Evolutionary conservation across 192 early-diverging fungal genomes (phyloP), one percentile per base, ranked within the genome.

Genomic region (Funneliformis geosporum): DNA sequence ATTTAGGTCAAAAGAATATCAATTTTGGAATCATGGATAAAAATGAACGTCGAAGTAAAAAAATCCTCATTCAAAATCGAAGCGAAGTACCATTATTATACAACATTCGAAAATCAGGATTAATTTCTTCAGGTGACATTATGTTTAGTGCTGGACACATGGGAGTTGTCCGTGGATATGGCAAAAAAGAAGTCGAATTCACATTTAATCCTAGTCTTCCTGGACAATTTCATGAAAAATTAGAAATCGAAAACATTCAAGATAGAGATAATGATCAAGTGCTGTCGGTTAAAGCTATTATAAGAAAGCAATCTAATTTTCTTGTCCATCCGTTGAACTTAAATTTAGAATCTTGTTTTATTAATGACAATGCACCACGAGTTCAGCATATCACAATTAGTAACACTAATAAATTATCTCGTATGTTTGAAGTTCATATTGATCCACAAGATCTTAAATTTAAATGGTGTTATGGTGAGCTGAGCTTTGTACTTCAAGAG

Each of bases 1-100:
- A 96, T 55, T 84, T 99, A 2, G 96, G 96, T 25, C 98, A 99
- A 81, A 95, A 95, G 81, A 94, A 96, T 84, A 98, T 98, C 85
- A 98, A 98, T 73, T 97, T 99, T 85, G 98, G 98, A 42, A 87
- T 89, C 27, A 87, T 98, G 73, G 95, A 98, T 82, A 91, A 92
- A 60, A 94, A 96, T 81, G 92, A 94, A 81, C 88, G 90, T 60
- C 88, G 94, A 59, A 94, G 93, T 59, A 97, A 97, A 82, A 90
- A 92, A 21, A 94, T 99, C 28, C 85, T 95, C 11, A 90, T 98
- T 47, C 92, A 95, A 71, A 98, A 99, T 83, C 93, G 94, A 23
- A 92, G 93, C 27, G 96, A 97, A 82, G 91, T 92, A 25, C 92
- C 97, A 0, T 83, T 97, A 73, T 86, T 99, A 42, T 99, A 98